Evolutionary conservation across 768 basidiomycete genomes (phyloP), one percentile per base, ranked within the genome.

Genomic region (Trametes punicea): DNA sequence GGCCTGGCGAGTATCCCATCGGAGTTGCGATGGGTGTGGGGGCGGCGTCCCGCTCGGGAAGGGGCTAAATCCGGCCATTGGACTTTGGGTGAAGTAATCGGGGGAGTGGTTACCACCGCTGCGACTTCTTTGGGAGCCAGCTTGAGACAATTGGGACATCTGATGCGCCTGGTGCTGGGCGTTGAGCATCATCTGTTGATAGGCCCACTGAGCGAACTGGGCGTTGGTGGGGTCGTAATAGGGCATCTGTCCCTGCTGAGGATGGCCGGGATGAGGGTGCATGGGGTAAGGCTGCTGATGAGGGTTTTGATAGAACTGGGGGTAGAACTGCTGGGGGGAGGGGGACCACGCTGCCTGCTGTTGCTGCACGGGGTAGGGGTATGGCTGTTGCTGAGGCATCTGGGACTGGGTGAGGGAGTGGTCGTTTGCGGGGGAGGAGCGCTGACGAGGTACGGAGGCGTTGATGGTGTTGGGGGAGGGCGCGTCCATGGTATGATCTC

Each of bases 151-250:
- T 40, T 72, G 70, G 45, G 68, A 69, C 47, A 77, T 77, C 64
- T 75, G 77, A 62, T 81, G 75, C n/a, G 77, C 73, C 56, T 74
- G 74, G 57, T 61, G 60, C 44, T 84, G 81, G 44, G 84, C 84
- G 65, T 81, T 84, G 74, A 83, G 87, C 84, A 93, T 84, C 90
- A 92, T 91, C 66, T 92, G 90, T 71, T 91, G 90, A 73, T 93
- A 93, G 33, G 90, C 88, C 90, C 90, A 93, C 69, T 89, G 88
- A 3, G 88, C 85, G 54, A 84, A 82, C 53, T 90, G 81, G 61
- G 87, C 87, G 49, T 87, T 87, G 61, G 86, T 84, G 13, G 86
- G 87, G 70, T 91, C 88, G 65, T 84, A 90, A 69, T 82, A 90
- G n/a, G 79, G 78, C 61, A 75, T 70, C 63, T 81, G 85, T 56